These are phyloP conservation scores for Leishmania major DNA, from an alignment of 208 protist genomes.

Conservation along the genomic window DNA sequence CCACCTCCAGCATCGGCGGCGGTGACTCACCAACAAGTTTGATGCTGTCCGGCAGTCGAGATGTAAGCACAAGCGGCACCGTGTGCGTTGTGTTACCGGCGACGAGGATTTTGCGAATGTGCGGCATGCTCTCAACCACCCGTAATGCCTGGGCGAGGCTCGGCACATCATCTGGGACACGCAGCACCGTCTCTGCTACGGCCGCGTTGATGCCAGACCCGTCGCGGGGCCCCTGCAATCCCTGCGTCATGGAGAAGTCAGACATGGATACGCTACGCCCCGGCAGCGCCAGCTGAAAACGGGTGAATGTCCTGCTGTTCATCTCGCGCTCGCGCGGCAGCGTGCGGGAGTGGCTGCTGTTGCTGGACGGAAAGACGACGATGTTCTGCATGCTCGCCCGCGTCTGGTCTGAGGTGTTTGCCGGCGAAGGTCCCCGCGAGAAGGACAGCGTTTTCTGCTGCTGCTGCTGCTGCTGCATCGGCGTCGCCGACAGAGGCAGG, in stretches of 20 bases:
- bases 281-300: slow-evolving; percentile 37
- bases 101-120: slow-evolving; percentile 71
- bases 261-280: slow-evolving; percentile 47
- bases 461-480: slow-evolving; percentile 5
- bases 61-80: slow-evolving; percentile 48
- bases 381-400: slow-evolving; percentile 33
- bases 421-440: slow-evolving; percentile 33
- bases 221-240: slow-evolving; percentile 12
- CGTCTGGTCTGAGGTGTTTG: slow-evolving; percentile 27
- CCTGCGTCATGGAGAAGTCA: slow-evolving; percentile 41
- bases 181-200: slow-evolving; percentile 39
- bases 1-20: slow-evolving; percentile 69
- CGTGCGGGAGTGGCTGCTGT: slow-evolving; percentile 11
- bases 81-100: slow-evolving; percentile 52
- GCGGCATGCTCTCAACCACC: slow-evolving; percentile 42
- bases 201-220: slow-evolving; percentile 11
- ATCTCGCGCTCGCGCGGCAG: slow-evolving; percentile 27
- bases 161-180: slow-evolving; percentile 64
- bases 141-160: slow-evolving; percentile 50
- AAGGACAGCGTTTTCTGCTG: slow-evolving; percentile 51
- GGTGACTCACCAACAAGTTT: slow-evolving; percentile 71
- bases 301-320: slow-evolving; percentile 28
- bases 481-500: slow-evolving; percentile 13
- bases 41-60: slow-evolving; percentile 64
- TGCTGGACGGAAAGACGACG: slow-evolving; percentile 31